These are phyloP conservation scores for Aureobasidium vineae DNA, from an alignment of 2,329 filamentous ascomycete genomes.

Conservation along the genomic window DNA sequence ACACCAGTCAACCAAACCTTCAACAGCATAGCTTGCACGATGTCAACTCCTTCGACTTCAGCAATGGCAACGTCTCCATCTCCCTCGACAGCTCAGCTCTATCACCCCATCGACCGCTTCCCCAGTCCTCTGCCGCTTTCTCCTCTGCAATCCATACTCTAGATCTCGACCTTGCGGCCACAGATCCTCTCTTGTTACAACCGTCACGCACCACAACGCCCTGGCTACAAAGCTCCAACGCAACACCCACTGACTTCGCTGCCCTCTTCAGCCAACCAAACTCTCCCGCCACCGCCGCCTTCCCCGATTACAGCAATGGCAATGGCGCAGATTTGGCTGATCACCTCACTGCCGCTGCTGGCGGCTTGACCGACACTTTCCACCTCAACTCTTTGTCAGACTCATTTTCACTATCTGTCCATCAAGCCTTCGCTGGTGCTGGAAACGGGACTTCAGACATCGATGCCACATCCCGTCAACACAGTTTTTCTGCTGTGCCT, in stretches of 20 bases:
- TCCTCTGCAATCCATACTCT: conserved; percentile 3
- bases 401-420: background rate
- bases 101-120: background rate
- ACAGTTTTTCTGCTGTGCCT: background rate
- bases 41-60: conserved; percentile 44
- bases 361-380: background rate
- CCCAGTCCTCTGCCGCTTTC: background rate
- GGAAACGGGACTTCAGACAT: background rate
- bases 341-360: conserved; percentile 4
- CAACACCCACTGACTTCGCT: conserved; percentile 11
- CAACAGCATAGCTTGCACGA: conserved; percentile 27
- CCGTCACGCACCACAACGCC: conserved; percentile 9
- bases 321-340: background rate
- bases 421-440: conserved; percentile 18
- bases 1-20: background rate
- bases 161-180: conserved; percentile 6
- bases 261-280: conserved; percentile 10
- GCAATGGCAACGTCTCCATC: conserved; percentile 43
- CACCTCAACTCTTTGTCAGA: background rate
- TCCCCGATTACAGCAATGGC: background rate
- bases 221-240: background rate
- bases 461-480: background rate
- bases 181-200: conserved; percentile 4
- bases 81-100: conserved; percentile 37
- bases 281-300: background rate